A percentile compares a stretch with the other conserved stretches of the same genome.
phyloP scores from a whole-genome alignment of 768 basidiomycete species.

The Amanita polypyramis region DNA sequence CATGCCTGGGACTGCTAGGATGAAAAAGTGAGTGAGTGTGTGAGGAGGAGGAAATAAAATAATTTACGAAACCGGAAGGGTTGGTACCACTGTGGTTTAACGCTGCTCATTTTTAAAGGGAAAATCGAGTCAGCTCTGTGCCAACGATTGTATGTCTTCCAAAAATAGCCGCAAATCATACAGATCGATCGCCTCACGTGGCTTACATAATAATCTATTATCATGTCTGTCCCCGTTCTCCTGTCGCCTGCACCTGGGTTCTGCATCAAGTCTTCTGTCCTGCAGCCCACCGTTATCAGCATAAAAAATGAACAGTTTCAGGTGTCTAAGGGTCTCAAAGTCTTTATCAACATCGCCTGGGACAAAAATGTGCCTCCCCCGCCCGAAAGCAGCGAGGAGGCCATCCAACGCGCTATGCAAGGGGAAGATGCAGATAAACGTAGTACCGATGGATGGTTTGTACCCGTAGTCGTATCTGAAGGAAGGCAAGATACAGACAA shows the following conservation, averaged over 20 bases:
- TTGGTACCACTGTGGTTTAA: constrained; percentile 20
- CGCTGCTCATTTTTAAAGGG: constrained; percentile 16
- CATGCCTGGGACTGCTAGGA: constrained; percentile 36
- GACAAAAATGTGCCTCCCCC: constrained; percentile 60
- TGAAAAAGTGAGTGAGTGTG: constrained; percentile 10
- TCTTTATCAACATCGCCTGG: constrained; percentile 72
- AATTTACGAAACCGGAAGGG: constrained; percentile 27
- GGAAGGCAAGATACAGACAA: constrained; percentile 56
- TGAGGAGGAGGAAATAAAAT: constrained; percentile 13
- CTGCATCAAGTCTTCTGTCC: constrained; percentile 51
- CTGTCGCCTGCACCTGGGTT: constrained; percentile 60
- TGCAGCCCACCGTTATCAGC: constrained; percentile 21
- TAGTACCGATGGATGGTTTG: constrained; percentile 39
- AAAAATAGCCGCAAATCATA: not conserved
- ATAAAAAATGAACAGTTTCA: constrained; percentile 11
- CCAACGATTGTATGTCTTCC: not conserved
- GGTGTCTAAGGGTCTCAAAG: constrained; percentile 42
- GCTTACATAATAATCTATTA: no score
- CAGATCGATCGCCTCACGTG: not conserved
- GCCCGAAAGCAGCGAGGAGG: constrained; percentile 47
- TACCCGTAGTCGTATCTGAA: constrained; percentile 66
- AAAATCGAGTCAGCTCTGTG: no score
- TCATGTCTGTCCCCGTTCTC: constrained; percentile 19
- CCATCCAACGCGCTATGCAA: constrained; percentile 46
- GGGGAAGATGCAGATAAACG: constrained; percentile 32